phyloP scores from a whole-genome alignment of 176 grass and related monocot genomes.

The Triticum turgidum region DNA sequence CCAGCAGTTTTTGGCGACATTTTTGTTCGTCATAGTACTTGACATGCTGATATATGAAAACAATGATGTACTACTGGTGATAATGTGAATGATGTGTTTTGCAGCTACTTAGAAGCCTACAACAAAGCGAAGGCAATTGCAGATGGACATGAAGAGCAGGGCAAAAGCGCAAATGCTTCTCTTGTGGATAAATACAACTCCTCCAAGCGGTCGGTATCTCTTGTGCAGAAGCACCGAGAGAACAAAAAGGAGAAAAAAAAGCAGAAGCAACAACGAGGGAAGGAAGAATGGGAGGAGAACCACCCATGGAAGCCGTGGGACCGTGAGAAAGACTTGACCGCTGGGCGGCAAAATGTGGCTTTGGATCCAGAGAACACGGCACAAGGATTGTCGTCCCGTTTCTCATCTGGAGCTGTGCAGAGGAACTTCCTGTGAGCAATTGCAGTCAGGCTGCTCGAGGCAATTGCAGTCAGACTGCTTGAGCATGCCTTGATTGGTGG shows the following conservation, averaged over 20 bases:
- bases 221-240: constrained; percentile 77
- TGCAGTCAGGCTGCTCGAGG: neutral
- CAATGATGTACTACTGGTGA: neutral
- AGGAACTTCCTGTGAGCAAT: constrained; percentile 75
- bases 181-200: constrained; percentile 86
- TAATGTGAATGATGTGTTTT: constrained; percentile 10
- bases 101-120: constrained; percentile 95
- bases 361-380: constrained; percentile 67
- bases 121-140: constrained; percentile 82
- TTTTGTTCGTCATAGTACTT: neutral
- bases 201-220: constrained; percentile 64
- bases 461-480: too few species aligned
- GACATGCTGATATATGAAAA: neutral
- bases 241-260: constrained; percentile 75
- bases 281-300: constrained; percentile 81
- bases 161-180: constrained; percentile 45
- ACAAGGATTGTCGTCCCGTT: constrained; percentile 73
- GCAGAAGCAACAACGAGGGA: constrained; percentile 45
- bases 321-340: constrained; percentile 83
- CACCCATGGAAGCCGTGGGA: constrained; percentile 99
- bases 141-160: constrained; percentile 53
- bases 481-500: neutral
- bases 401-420: constrained; percentile 69
- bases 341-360: constrained; percentile 68
- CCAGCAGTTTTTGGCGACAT: neutral